Evolutionary conservation across 176 grass and related monocot species (phyloP).

Genomic region (Bonia amplexicaulis): DNA sequence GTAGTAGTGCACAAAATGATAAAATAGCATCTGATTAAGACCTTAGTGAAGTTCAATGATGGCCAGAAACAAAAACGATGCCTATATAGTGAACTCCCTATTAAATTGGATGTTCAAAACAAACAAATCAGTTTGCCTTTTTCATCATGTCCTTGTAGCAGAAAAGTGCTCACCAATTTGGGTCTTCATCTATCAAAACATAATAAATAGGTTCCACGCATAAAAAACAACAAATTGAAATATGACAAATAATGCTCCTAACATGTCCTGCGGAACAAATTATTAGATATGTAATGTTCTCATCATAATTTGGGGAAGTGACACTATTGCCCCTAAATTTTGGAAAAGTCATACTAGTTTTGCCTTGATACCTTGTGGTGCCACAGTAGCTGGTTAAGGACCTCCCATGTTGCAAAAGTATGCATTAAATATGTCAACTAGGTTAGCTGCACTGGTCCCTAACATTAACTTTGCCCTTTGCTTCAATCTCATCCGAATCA

Average conservation of each 20-base stretch:
- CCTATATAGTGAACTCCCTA: background rate
- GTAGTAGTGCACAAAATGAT: constrained; percentile 24
- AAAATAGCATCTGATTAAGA: constrained; percentile 19
- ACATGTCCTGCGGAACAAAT: constrained; percentile 38
- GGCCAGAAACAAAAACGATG: constrained; percentile 25
- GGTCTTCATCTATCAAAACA: constrained; percentile 29
- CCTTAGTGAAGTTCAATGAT: constrained; percentile 22
- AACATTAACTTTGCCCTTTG: constrained; percentile 42
- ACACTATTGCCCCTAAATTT: constrained; percentile 40
- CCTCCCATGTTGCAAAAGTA: constrained; percentile 61
- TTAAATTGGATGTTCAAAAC: constrained; percentile 34
- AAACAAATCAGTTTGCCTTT: constrained; percentile 28
- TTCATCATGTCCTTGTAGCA: constrained; percentile 29
- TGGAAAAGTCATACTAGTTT: constrained; percentile 23
- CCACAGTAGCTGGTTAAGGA: constrained; percentile 51
- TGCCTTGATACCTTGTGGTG: constrained; percentile 31
- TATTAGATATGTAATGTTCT: constrained; percentile 23
- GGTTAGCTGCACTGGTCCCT: constrained; percentile 65
- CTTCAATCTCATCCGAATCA: constrained; percentile 37
- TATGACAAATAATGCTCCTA: constrained; percentile 33
- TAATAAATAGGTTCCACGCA: constrained; percentile 29
- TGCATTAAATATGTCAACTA: constrained; percentile 64
- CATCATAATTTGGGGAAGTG: constrained; percentile 26
- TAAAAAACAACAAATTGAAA: constrained; percentile 7
- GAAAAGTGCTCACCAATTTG: constrained; percentile 20